A percentile compares a stretch with the other conserved stretches of the same genome.
phyloP scores from a whole-genome alignment of 139 green algal species.

The Coelastrella sp. region DNA sequence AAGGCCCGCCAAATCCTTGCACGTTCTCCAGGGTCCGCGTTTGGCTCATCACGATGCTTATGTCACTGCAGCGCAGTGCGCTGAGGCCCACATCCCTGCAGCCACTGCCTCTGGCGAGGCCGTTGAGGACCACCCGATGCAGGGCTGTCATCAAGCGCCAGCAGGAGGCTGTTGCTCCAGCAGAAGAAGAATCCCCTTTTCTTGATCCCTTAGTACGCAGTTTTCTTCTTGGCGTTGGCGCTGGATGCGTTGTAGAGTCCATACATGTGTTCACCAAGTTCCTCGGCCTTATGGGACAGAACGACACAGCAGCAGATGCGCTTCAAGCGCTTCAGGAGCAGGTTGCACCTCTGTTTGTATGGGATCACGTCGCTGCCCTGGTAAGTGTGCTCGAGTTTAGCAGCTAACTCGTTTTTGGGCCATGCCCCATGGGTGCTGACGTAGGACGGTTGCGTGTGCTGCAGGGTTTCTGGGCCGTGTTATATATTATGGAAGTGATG shows the following conservation, averaged over 20 bases:
- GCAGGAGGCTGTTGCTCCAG: conserved; percentile 5
- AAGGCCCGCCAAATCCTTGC: not conserved
- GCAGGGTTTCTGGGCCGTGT: conserved; percentile 61
- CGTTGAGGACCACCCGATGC: not conserved
- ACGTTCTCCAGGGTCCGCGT: not conserved
- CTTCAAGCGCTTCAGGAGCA: not conserved
- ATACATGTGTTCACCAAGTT: not conserved
- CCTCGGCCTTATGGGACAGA: not conserved
- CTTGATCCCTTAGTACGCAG: conserved; percentile 67
- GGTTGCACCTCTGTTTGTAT: conserved; percentile 57
- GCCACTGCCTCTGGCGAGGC: not conserved
- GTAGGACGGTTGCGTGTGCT: conserved; percentile 42
- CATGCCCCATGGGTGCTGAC: not conserved
- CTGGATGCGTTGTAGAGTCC: conserved; percentile 49
- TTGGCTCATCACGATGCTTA: not conserved
- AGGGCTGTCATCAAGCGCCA: not conserved
- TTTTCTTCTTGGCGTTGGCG: conserved; percentile 73
- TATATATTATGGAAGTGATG: conserved; percentile 75
- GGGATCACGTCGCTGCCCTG: conserved; percentile 71
- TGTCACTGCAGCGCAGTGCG: not conserved
- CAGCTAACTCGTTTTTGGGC: not conserved
- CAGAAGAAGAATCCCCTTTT: conserved; percentile 49
- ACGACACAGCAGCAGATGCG: not conserved
- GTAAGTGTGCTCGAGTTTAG: conserved; percentile 1
- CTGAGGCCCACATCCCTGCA: not conserved